phyloP scores from a whole-genome alignment of 176 grass and related monocot species.

The Hordeum marinum region DNA sequence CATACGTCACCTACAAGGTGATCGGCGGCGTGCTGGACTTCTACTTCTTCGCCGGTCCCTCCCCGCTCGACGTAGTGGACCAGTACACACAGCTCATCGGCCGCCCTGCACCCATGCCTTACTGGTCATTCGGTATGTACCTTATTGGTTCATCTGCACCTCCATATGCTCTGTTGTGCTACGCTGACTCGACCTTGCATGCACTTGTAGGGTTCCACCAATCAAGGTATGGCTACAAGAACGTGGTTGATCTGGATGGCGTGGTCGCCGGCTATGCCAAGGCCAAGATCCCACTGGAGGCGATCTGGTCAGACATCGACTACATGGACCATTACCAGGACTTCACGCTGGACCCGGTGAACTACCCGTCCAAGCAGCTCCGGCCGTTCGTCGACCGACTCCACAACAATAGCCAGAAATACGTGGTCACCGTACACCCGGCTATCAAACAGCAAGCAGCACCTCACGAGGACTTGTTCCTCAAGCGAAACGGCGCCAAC shows the following conservation, averaged over 20 bases:
- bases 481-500: conserved; percentile 57
- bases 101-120: conserved; percentile 70
- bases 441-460: conserved; percentile 56
- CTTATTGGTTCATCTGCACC: background rate
- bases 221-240: conserved; percentile 70
- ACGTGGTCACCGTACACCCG: conserved; percentile 71
- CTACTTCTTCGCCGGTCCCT: conserved; percentile 74
- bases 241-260: conserved; percentile 49
- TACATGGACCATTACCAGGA: conserved; percentile 93
- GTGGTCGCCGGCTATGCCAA: conserved; percentile 73
- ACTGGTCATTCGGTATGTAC: conserved; percentile 63
- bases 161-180: background rate
- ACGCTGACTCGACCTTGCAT: background rate
- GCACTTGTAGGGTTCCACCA: conserved; percentile 56
- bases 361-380: conserved; percentile 57
- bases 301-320: conserved; percentile 98
- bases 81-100: conserved; percentile 92
- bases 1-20: conserved; percentile 69
- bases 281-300: conserved; percentile 76
- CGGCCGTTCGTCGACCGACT: conserved; percentile 54
- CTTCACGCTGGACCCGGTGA: conserved; percentile 83
- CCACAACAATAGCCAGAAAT: conserved; percentile 79
- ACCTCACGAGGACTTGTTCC: conserved; percentile 57
- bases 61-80: conserved; percentile 58
- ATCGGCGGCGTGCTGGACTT: conserved; percentile 90